A percentile compares a stretch with the other conserved stretches of the same genome.
These are phyloP conservation scores for Kwoniella dendrophila DNA, from an alignment of 768 basidiomycete species.

Conservation along the genomic window DNA sequence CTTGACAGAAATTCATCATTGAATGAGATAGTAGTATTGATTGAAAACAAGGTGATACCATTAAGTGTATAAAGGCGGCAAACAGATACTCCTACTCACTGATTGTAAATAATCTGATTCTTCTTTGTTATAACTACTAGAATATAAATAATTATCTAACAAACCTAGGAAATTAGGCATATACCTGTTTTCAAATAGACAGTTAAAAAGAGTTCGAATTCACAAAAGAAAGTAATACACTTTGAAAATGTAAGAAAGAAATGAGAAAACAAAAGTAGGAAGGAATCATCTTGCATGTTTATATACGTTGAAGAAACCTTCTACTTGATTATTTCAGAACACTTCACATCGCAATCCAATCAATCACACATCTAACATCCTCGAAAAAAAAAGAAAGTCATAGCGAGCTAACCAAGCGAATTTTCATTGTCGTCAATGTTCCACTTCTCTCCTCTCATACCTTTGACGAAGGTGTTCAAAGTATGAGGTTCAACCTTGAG, in stretches of 20 bases:
- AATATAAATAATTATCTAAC: slow-evolving; percentile 4
- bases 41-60: no score
- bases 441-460: not conserved
- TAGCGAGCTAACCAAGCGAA: not conserved
- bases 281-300: not conserved
- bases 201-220: no score
- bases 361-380: not conserved
- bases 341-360: slow-evolving; percentile 20
- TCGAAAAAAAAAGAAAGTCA: not conserved
- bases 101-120: not conserved
- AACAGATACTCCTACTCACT: not conserved
- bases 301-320: slow-evolving; percentile 4
- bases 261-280: not conserved
- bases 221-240: not conserved
- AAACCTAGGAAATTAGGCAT: slow-evolving; percentile 8
- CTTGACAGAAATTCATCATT: no score
- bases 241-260: not conserved
- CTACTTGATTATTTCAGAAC: not conserved
- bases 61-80: not conserved
- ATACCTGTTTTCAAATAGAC: no score
- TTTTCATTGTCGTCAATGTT: not conserved
- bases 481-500: not conserved
- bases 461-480: not conserved
- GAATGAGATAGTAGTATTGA: no score
- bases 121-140: not conserved